Evolutionary conservation across 2,329 filamentous ascomycete species (phyloP).

Genomic region (Aspergillus glaucus): DNA sequence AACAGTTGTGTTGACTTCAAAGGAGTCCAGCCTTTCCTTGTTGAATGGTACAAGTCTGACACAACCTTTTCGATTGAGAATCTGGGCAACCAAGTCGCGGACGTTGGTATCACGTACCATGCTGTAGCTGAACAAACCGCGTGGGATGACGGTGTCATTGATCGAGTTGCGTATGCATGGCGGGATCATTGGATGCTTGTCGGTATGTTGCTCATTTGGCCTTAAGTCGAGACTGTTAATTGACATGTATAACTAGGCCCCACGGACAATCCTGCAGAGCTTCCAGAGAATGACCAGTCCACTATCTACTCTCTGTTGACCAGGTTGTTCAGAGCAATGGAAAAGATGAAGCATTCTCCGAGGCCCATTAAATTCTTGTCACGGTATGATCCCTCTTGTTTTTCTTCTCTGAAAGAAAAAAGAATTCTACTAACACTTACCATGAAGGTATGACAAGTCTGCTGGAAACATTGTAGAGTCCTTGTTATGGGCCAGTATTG

Average conservation of each 20-base stretch:
- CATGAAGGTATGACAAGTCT: not conserved
- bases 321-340: not conserved
- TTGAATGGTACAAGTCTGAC: not conserved
- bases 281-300: not conserved
- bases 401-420: not conserved
- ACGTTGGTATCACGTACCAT: not conserved
- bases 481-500: not conserved
- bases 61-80: not conserved
- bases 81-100: not conserved
- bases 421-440: not conserved
- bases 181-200: not conserved
- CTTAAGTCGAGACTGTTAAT: not conserved
- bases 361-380: not conserved
- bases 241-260: not conserved
- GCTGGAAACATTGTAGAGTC: not conserved
- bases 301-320: not conserved
- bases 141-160: not conserved
- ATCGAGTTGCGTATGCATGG: not conserved
- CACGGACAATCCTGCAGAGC: not conserved
- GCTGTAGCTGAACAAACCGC: not conserved
- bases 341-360: not conserved
- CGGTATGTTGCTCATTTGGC: not conserved
- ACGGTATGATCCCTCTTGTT: not conserved
- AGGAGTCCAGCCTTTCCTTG: not conserved
- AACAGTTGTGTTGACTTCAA: not conserved